Evolutionary conservation across 768 basidiomycete species (phyloP).

Genomic region (Xerocomellus intermedius): DNA sequence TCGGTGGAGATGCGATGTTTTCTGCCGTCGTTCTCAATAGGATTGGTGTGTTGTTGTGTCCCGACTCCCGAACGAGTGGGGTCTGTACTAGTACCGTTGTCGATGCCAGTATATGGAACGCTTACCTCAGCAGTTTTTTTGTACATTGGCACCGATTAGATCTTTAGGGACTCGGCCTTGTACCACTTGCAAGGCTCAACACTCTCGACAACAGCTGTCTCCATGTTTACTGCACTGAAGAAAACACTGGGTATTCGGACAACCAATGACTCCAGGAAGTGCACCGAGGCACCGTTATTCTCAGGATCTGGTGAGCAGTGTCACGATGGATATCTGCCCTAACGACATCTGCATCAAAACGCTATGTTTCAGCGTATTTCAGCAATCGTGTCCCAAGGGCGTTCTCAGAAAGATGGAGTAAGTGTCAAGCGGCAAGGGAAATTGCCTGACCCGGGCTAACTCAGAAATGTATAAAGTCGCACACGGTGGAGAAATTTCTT

Average conservation of each 20-base stretch:
- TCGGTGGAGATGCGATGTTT: too few species aligned
- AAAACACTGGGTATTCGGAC: background rate
- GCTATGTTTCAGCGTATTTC: conserved; percentile 25
- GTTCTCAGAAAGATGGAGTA: conserved; percentile 26
- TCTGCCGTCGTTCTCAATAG: too few species aligned
- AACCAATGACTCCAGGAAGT: background rate
- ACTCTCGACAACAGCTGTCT: background rate
- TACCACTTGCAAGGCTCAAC: background rate
- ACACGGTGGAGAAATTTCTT: conserved; percentile 24
- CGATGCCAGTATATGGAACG: too few species aligned
- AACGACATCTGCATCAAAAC: background rate
- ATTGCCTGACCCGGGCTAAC: background rate
- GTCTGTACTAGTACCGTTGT: too few species aligned
- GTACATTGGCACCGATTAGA: too few species aligned
- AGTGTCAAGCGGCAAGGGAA: background rate
- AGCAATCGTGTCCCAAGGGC: conserved; percentile 24
- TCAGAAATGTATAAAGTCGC: conserved; percentile 9
- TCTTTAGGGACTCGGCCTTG: too few species aligned
- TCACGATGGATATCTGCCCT: too few species aligned
- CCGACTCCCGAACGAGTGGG: too few species aligned
- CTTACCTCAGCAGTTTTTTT: too few species aligned
- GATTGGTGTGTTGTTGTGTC: too few species aligned
- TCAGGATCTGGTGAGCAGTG: conserved; percentile 23
- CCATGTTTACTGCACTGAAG: conserved; percentile 15
- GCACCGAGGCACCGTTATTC: conserved; percentile 10